Base-by-base conservation (phyloP, 306 rosid species). In the apple (Malus domestica) region DNA sequence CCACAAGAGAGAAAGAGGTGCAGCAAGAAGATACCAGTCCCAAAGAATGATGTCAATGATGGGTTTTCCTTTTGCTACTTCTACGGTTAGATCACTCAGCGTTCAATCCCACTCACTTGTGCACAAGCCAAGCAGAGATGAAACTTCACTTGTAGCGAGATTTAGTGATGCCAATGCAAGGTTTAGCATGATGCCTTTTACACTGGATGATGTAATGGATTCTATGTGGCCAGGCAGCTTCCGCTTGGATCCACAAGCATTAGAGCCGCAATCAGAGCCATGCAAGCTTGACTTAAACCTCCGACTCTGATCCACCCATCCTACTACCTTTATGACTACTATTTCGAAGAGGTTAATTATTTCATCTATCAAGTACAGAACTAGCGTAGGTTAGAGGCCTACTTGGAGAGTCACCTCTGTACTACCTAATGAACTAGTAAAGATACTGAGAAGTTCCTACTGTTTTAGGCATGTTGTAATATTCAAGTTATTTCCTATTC, bases 211-310 rank as follows among this genome's bases (percentile, higher is more conserved):
- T 32, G 85, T 82, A 71, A 71, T 68, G 61, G 85, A 87, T 80
- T 73, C 75, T 80, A 86, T 82, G 62, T 96, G 99, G 98, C 99
- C 98, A 4, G 99, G 99, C 1, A 96, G 99, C 91, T 96, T 92
- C 64, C 92, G 84, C 10, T 77, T 90, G 79, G 82, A 85, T 81
- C 79, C 82, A 11, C 90, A 73, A 70, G 82, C 75, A 76, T 78
- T 81, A 10, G 77, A 85, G 76, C 82, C 86, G 4, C 83, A 80
- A 45, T 80, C 82, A 58, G 90, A 86, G 57, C 70, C 85, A 71
- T 79, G 77, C 83, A 84, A 85, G 81, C 86, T 95, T 71, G 97
- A 95, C 82, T 81, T 95, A 78, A 87, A 89, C 80, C 99, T 95
- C 74, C 85, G 88, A 76, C 96, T 95, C 46, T 95, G 85, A 90